Conservation (phyloP, 2,329 filamentous ascomycete species). For the Nothophaeocryptopus gaeumannii region DNA sequence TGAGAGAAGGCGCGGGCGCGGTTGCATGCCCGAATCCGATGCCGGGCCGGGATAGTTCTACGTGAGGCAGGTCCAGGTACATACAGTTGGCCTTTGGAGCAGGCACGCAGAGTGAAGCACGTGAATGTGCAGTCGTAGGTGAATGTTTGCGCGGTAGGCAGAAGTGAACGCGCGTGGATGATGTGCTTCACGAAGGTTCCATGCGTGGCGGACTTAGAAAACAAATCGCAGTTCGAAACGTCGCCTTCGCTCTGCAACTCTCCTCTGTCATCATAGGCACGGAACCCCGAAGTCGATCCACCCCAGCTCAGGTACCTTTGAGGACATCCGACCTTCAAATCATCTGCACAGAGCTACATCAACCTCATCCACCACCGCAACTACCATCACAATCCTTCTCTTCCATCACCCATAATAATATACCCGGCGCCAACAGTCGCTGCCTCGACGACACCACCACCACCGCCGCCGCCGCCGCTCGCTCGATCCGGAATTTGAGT, state of each 20-base stretch:
- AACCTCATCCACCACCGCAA: conserved; percentile 3
- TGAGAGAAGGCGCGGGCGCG: too few relatives aligned
- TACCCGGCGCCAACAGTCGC: conserved; percentile 1
- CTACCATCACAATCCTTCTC: conserved; percentile 1
- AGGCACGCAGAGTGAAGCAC: neutral
- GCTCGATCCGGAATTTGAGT: conserved; percentile 6
- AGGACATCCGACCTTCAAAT: neutral
- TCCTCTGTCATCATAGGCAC: too few relatives aligned
- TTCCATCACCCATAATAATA: conserved; percentile 3
- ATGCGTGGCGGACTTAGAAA: too few relatives aligned
- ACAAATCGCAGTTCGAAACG: too few relatives aligned
- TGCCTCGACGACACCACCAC: conserved; percentile 2
- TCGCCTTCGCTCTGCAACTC: too few relatives aligned
- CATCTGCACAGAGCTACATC: neutral
- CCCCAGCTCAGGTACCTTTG: too few relatives aligned
- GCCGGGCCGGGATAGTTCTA: too few relatives aligned
- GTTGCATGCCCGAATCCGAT: too few relatives aligned
- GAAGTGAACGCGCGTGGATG: neutral
- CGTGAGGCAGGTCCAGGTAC: too few relatives aligned
- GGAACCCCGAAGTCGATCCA: too few relatives aligned
- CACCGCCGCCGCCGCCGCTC: conserved; percentile 3
- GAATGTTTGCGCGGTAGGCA: neutral
- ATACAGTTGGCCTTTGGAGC: too few relatives aligned
- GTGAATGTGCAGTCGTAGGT: neutral
- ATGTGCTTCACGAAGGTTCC: too few relatives aligned